Conservation (phyloP, 306 rosid genomes). For the Castanopsis chinensis region DNA sequence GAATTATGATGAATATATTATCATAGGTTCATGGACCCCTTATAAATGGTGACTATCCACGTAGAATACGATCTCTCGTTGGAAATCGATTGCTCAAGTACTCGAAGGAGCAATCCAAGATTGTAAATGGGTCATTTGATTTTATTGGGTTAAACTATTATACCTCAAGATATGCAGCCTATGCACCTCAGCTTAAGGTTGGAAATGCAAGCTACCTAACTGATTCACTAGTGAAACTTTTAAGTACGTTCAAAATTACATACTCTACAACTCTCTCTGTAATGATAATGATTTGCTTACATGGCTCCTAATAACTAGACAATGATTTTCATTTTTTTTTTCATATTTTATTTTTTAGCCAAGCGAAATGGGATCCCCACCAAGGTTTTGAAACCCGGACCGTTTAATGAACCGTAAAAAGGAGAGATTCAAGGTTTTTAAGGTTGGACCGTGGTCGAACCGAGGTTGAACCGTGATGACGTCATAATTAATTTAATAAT, state of each 20-base stretch:
- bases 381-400: too few relatives aligned
- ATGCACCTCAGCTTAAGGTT: slow-evolving; percentile 15
- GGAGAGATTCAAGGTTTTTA: too few relatives aligned
- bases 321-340: neutral
- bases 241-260: slow-evolving; percentile 28
- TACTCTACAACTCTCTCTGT: too few relatives aligned
- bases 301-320: neutral
- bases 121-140: slow-evolving; percentile 55
- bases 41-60: slow-evolving; percentile 67
- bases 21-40: slow-evolving; percentile 59
- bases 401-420: too few relatives aligned
- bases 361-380: slow-evolving; percentile 36
- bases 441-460: too few relatives aligned
- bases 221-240: slow-evolving; percentile 36
- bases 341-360: too few relatives aligned
- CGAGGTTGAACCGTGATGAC: too few relatives aligned
- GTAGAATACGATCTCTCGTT: slow-evolving; percentile 45
- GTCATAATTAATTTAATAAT: too few relatives aligned
- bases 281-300: too few relatives aligned
- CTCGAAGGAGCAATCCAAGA: slow-evolving; percentile 39
- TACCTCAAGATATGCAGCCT: slow-evolving; percentile 37
- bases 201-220: slow-evolving; percentile 26
- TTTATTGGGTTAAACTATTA: slow-evolving; percentile 69
- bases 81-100: slow-evolving; percentile 59
- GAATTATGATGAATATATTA: neutral